A percentile compares a stretch with the other conserved stretches of the same genome.
phyloP scores from a whole-genome alignment of 495 filamentous ascomycete genomes.

The Paragyromitra xinjiangensis region DNA sequence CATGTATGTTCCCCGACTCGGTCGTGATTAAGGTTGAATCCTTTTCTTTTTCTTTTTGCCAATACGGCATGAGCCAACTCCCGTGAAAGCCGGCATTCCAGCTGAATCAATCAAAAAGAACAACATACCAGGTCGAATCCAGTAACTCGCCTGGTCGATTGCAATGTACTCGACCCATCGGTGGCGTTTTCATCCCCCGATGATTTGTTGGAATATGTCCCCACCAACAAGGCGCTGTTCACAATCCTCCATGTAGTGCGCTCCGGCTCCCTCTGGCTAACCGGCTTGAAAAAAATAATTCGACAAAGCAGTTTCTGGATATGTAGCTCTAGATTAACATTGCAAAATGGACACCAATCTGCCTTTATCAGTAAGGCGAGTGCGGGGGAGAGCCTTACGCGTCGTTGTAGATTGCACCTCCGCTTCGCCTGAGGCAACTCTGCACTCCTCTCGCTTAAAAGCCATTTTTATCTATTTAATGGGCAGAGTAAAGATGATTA shows the following conservation, averaged over 20 bases:
- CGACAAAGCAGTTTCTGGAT: constrained; percentile 71
- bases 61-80: constrained; percentile 32
- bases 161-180: constrained; percentile 56
- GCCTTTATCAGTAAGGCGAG: background rate
- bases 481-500: constrained; percentile 2
- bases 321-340: constrained; percentile 11
- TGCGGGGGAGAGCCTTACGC: constrained; percentile 63
- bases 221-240: constrained; percentile 75
- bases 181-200: constrained; percentile 49
- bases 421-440: constrained; percentile 63
- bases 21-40: constrained; percentile 86
- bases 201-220: constrained; percentile 67
- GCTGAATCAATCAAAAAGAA: background rate
- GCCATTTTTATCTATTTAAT: background rate
- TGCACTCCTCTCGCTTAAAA: constrained; percentile 5
- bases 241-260: constrained; percentile 74
- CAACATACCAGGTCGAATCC: constrained; percentile 83
- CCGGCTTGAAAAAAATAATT: constrained; percentile 81
- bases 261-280: constrained; percentile 82
- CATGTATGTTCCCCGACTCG: constrained; percentile 79
- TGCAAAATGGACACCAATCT: background rate
- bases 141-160: constrained; percentile 69
- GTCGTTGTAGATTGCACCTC: constrained; percentile 76
- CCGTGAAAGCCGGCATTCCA: background rate
- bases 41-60: constrained; percentile 59